Percentiles rank a stretch among this genome's conserved stretches.
Conservation (phyloP, 371 early-diverging fungal genomes). For the Mucor saturninus region DNA sequence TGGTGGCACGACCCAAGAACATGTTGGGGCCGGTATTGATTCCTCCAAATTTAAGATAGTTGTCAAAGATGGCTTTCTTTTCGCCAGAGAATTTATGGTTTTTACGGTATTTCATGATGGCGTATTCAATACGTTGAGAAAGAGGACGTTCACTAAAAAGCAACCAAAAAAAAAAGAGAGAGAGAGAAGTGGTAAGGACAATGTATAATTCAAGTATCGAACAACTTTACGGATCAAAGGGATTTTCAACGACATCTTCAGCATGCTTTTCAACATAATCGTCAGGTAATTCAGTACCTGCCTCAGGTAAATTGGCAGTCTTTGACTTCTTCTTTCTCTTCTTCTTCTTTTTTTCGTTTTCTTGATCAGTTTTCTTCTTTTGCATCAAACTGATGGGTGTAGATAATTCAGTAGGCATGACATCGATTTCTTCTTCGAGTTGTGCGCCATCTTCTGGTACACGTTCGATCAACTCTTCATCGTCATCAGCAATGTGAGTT, state of each 20-base stretch:
- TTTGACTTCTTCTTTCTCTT: slow-evolving; percentile 63
- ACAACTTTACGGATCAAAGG: slow-evolving; percentile 44
- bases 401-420: slow-evolving; percentile 30
- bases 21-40: slow-evolving; percentile 60
- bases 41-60: slow-evolving; percentile 63
- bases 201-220: background rate
- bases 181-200: background rate
- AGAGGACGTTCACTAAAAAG: slow-evolving; percentile 42
- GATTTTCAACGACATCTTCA: slow-evolving; percentile 52
- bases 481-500: slow-evolving; percentile 6
- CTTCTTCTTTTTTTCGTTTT: slow-evolving; percentile 51
- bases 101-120: slow-evolving; percentile 60
- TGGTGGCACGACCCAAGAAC: slow-evolving; percentile 50
- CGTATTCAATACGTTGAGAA: slow-evolving; percentile 60
- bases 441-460: slow-evolving; percentile 5
- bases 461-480: background rate
- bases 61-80: slow-evolving; percentile 48
- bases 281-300: slow-evolving; percentile 50
- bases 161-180: no score
- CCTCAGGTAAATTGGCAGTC: slow-evolving; percentile 52
- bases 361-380: slow-evolving; percentile 1
- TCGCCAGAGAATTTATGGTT: slow-evolving; percentile 55
- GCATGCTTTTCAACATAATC: slow-evolving; percentile 43
- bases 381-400: slow-evolving; percentile 40
- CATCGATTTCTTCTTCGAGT: slow-evolving; percentile 13